Percentiles rank a stretch among this genome's conserved stretches.
phyloP scores from a whole-genome alignment of 805 yeast genomes.

The Geotrichum ghanense region DNA sequence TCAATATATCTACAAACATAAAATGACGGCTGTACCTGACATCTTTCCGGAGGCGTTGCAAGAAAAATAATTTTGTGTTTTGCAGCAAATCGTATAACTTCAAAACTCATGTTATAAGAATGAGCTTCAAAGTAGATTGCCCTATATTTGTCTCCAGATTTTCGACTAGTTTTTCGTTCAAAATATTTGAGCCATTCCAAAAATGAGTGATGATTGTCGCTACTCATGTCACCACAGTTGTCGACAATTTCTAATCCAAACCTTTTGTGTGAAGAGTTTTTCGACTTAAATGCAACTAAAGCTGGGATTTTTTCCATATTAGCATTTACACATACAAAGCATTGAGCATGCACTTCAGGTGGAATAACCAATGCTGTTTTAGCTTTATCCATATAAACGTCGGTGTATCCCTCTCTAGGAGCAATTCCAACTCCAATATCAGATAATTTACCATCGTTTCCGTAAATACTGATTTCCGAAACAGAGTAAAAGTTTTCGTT shows the following conservation, averaged over 20 bases:
- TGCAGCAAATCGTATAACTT: neutral
- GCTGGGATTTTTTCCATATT: neutral
- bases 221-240: neutral
- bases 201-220: neutral
- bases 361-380: neutral
- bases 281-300: neutral
- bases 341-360: neutral
- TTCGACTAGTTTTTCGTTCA: neutral
- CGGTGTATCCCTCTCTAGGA: neutral
- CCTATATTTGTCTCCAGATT: neutral
- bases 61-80: neutral
- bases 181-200: slow-evolving; percentile 1
- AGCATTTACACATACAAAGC: neutral
- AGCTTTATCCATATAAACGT: neutral
- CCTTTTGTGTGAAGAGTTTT: neutral
- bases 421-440: neutral
- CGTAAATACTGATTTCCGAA: neutral
- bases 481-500: neutral
- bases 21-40: neutral
- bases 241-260: neutral
- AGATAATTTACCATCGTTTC: neutral
- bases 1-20: neutral
- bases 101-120: neutral
- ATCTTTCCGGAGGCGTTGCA: neutral
- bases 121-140: neutral